Evolutionary conservation across 371 early-diverging fungal genomes (phyloP).

Genomic region (Nematocida homosporus): DNA sequence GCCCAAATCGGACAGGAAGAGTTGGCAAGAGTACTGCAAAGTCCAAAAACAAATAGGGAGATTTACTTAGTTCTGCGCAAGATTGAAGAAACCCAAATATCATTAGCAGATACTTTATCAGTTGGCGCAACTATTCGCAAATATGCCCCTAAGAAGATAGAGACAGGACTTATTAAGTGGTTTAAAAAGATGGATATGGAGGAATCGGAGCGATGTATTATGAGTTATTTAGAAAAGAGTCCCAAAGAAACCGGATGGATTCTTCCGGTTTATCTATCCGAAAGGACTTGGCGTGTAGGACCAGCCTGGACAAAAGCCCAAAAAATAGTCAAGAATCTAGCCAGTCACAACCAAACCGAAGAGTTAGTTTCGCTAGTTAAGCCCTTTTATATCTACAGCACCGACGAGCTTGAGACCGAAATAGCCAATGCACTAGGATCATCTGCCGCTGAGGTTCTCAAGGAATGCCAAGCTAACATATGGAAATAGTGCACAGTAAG

Average conservation of each 20-base stretch:
- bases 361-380: slow-evolving; percentile 4
- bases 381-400: slow-evolving; percentile 44
- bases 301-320: not conserved
- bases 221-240: not conserved
- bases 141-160: no score
- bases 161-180: slow-evolving; percentile 24
- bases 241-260: not conserved
- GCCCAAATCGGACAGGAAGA: no score
- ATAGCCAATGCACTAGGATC: slow-evolving; percentile 1
- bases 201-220: not conserved
- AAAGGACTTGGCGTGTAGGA: not conserved
- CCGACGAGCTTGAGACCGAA: slow-evolving; percentile 23
- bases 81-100: no score
- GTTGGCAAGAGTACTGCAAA: no score
- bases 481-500: slow-evolving; percentile 23
- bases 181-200: not conserved
- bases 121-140: no score
- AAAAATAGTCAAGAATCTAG: not conserved
- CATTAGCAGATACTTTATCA: no score
- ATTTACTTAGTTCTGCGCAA: no score
- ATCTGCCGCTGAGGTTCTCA: not conserved
- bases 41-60: no score
- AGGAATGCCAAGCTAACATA: slow-evolving; percentile 23
- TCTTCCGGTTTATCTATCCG: not conserved
- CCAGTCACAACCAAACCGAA: slow-evolving; percentile 8